Evolutionary conservation across 78 protist genomes (phyloP).

Genomic region (Dictyostelium brefeldianum): DNA sequence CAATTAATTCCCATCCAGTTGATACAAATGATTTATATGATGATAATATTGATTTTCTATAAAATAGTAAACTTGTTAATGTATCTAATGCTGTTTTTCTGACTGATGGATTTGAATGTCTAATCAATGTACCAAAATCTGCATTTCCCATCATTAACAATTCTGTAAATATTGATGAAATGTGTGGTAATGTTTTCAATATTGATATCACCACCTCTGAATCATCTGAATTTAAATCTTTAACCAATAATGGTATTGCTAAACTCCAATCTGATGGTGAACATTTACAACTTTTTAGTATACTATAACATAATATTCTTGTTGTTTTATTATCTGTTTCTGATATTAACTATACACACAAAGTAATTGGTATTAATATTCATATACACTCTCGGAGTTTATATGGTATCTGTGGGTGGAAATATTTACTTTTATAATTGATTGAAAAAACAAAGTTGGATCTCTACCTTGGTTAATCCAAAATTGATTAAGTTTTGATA

Average conservation of each 20-base stretch:
- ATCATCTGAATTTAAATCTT: constrained; percentile 65
- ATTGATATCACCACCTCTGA: constrained; percentile 44
- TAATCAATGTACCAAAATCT: constrained; percentile 69
- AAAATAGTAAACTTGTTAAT: constrained; percentile 51
- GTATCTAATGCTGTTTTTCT: constrained; percentile 68
- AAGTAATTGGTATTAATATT: background rate
- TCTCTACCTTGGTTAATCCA: constrained; percentile 81
- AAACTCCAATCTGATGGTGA: constrained; percentile 39
- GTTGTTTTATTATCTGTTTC: constrained; percentile 76
- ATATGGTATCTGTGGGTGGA: too few relatives aligned
- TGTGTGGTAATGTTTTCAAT: constrained; percentile 53
- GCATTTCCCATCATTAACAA: constrained; percentile 68
- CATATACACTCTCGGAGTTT: too few relatives aligned
- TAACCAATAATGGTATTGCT: constrained; percentile 63
- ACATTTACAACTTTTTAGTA: constrained; percentile 54
- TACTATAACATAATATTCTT: constrained; percentile 62
- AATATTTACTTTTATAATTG: constrained; percentile 54
- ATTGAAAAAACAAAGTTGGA: constrained; percentile 64
- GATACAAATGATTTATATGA: constrained; percentile 36
- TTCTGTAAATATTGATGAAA: constrained; percentile 43
- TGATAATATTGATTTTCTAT: constrained; percentile 36
- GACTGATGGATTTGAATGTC: constrained; percentile 52
- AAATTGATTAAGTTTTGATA: constrained; percentile 53
- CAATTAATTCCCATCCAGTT: constrained; percentile 75
- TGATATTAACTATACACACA: background rate